These are phyloP conservation scores for Colletotrichum ledebouriae DNA, from an alignment of 2,329 filamentous ascomycete species.

Conservation along the genomic window DNA sequence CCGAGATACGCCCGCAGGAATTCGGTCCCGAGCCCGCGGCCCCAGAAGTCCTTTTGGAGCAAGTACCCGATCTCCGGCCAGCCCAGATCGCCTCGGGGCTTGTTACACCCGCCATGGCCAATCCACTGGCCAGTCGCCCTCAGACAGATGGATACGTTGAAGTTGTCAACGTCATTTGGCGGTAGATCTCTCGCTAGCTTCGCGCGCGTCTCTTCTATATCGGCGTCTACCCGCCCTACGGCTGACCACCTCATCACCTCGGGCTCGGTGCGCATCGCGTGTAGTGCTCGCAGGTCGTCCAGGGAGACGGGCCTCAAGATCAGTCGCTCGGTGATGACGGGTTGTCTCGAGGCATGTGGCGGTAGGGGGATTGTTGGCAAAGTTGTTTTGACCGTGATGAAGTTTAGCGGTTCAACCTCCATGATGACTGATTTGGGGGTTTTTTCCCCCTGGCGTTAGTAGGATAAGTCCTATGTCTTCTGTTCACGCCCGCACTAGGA, in stretches of 20 bases:
- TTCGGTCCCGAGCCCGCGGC: conserved; percentile 69
- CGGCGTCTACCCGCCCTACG: conserved; percentile 57
- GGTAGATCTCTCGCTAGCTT: conserved; percentile 59
- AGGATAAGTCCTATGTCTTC: not conserved
- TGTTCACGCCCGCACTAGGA: not conserved
- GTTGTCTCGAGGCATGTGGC: conserved; percentile 53
- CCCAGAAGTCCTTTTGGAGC: conserved; percentile 66
- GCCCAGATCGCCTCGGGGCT: conserved; percentile 55
- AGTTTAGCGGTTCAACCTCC: conserved; percentile 41
- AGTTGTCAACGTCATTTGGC: conserved; percentile 64
- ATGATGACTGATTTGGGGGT: conserved; percentile 1
- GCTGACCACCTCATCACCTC: conserved; percentile 74
- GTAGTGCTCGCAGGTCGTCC: conserved; percentile 64
- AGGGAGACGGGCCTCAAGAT: conserved; percentile 64
- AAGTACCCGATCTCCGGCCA: conserved; percentile 74
- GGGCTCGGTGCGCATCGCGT: conserved; percentile 67
- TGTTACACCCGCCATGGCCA: conserved; percentile 63
- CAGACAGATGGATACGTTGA: conserved; percentile 68
- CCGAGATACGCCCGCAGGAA: conserved; percentile 62
- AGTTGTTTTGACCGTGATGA: conserved; percentile 62
- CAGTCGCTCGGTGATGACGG: conserved; percentile 66
- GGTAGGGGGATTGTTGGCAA: conserved; percentile 60
- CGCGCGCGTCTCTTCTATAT: conserved; percentile 58
- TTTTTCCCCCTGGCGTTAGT: not conserved
- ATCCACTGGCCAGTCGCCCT: conserved; percentile 64